Evolutionary conservation across 495 filamentous ascomycete genomes (phyloP), one percentile per base, ranked within the genome.

Genomic region (Apodospora peruviana): DNA sequence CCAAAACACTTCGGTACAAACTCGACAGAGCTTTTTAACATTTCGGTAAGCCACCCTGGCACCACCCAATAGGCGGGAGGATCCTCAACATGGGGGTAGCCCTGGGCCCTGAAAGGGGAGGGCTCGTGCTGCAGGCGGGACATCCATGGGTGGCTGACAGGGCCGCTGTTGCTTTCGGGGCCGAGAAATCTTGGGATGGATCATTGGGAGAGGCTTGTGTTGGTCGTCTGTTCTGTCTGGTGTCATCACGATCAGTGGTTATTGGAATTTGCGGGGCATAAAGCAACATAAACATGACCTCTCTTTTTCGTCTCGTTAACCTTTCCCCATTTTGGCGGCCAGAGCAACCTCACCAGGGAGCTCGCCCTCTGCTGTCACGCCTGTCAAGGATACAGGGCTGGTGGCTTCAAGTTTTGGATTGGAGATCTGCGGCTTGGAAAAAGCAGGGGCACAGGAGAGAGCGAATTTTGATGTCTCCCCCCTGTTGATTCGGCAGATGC

Each of bases 281-380:
- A 32, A 32, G 27, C 27, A 32, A 32, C 7, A 14, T 32, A 32
- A n/a, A n/a, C n/a, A n/a, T n/a, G n/a, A n/a, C n/a, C n/a, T 32
- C 11, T 35, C 4, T 22, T 21, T 19, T 24, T 52, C 50, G n/a
- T n/a, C n/a, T n/a, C n/a, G 50, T 47, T 46, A 46, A 52, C 29
- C 18, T 10, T 52, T 52, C 41, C 50, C 50, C 9, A 10, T 9
- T 47, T 47, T 17, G 44, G 37, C 27, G n/a, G n/a, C n/a, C n/a
- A n/a, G n/a, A n/a, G n/a, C n/a, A n/a, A n/a, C n/a, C n/a, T n/a
- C n/a, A n/a, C n/a, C n/a, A n/a, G n/a, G n/a, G 41, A 36, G 43
- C 9, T 37, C 14, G 24, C 24, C 46, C 43, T 34, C 20, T 3
- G 14, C 34, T 32, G 27, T n/a, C 27, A 14, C 27, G 14, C 14